Evolutionary conservation across 768 basidiomycete species (phyloP), one percentile per base, ranked within the genome.

Genomic region (Podaxis rugospora): DNA sequence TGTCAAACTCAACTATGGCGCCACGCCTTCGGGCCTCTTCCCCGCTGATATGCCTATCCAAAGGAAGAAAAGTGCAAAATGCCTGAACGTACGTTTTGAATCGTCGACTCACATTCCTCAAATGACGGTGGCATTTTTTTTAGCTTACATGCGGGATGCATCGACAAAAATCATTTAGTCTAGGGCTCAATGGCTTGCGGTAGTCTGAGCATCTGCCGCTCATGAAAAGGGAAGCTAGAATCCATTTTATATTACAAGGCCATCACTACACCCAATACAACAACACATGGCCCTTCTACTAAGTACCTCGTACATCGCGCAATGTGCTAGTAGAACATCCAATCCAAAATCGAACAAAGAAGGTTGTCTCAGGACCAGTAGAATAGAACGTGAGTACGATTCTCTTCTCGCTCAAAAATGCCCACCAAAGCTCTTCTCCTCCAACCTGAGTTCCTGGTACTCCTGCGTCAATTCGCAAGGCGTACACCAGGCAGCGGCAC

Each of bases 391-490:
- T 14, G 9, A 21, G 46, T 21, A 5, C n/a, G 16, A 6, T n/a
- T 46, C 13, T 25, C 47, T 49, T 49, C 10, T 25, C 47, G 4
- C 25, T 37, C 14, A 54, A 54, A 18, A 37, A 54, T 4, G 52
- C 42, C 44, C 47, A 54, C 65, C 63, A 42, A 69, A 68, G 59
- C 74, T 77, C 61, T 70, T 68, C 68, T 82, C 81, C 65, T 83
- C 82, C 57, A 79, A 67, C 66, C 76, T 75, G 10, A 84, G 62
- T 62, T 84, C 82, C 32, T 75, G 72, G 32, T 71, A 71, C 62
- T 80, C 82, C 66, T 84, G 83, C 0, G 74, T 73, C 49, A 84
- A 77, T 10, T 74, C 74, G 66, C 83, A 85, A 16, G 82, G 75
- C 0, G 66, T 63, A 65, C 82, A 84, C 64, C 71, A 83, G 23